Evolutionary conservation across 1,284 basidiomycete species (phyloP).

Genomic region (Rhodotorula sp.): DNA sequence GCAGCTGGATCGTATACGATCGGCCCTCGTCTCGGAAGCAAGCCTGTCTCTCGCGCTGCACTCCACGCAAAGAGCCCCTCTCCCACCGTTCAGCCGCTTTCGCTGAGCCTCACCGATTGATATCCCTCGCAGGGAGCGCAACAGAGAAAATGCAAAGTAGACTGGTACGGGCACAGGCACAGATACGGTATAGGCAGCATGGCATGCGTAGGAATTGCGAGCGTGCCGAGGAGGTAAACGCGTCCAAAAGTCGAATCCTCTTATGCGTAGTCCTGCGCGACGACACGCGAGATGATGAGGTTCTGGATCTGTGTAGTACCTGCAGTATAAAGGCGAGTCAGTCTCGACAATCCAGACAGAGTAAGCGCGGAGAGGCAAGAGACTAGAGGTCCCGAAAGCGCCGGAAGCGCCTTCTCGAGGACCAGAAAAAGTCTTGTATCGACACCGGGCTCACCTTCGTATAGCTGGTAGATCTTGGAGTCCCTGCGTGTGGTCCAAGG

Average conservation of each 20-base stretch:
- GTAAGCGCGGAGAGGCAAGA: too few species aligned
- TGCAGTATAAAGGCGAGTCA: background rate
- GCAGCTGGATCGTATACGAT: too few species aligned
- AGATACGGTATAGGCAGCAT: background rate
- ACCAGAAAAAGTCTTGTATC: background rate
- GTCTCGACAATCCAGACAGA: background rate
- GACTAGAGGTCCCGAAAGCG: too few species aligned
- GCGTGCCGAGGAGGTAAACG: too few species aligned
- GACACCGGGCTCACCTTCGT: slow-evolving; percentile 46
- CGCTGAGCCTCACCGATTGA: too few species aligned
- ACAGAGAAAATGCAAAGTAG: background rate
- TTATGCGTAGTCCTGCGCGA: slow-evolving; percentile 34
- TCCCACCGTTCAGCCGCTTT: too few species aligned
- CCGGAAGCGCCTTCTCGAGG: background rate
- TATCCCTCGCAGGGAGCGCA: too few species aligned
- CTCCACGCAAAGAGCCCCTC: too few species aligned
- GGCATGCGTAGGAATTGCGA: background rate
- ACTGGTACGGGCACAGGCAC: background rate
- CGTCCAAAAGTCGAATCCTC: too few species aligned
- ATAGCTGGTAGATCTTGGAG: slow-evolving; percentile 54
- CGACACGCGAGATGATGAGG: slow-evolving; percentile 39
- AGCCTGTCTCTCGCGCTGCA: too few species aligned
- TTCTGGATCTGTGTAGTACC: slow-evolving; percentile 34
- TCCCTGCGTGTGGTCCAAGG: slow-evolving; percentile 41
- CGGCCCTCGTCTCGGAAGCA: too few species aligned